A percentile compares a stretch with the other conserved stretches of the same genome.
Evolutionary conservation across 371 early-diverging fungal genomes (phyloP).

Genomic region (Haplosporangium sp.): DNA sequence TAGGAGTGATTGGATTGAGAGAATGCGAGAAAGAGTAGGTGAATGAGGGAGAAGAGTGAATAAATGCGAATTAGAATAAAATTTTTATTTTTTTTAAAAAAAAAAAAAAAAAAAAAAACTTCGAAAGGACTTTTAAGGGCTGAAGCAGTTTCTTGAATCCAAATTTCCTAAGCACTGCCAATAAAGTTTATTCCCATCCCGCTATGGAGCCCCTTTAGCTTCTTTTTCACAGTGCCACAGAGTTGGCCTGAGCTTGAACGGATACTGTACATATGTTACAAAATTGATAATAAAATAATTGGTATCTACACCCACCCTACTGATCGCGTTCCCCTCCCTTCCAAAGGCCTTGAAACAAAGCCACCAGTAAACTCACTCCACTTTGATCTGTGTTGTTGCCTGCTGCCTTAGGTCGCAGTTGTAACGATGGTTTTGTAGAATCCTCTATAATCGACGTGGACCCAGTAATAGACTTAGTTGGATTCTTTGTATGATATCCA

Average conservation of each 20-base stretch:
- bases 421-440: too few relatives aligned
- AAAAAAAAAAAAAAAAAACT: too few relatives aligned
- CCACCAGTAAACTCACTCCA: slow-evolving; percentile 23
- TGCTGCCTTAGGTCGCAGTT: not conserved
- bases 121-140: too few relatives aligned
- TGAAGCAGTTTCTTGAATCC: too few relatives aligned
- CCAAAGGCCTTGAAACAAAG: slow-evolving; percentile 44
- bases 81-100: too few relatives aligned
- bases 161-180: too few relatives aligned
- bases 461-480: not conserved
- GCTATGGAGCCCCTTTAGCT: too few relatives aligned
- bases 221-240: not conserved
- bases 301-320: not conserved
- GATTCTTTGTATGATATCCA: not conserved
- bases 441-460: too few relatives aligned
- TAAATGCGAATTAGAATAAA: too few relatives aligned
- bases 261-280: not conserved
- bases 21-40: not conserved
- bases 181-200: too few relatives aligned
- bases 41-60: too few relatives aligned
- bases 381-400: not conserved
- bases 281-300: not conserved
- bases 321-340: slow-evolving; percentile 7
- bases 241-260: not conserved
- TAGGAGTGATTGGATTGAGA: not conserved